Base-by-base conservation (phyloP, 768 basidiomycete species). In the Pleurotus djamor region DNA sequence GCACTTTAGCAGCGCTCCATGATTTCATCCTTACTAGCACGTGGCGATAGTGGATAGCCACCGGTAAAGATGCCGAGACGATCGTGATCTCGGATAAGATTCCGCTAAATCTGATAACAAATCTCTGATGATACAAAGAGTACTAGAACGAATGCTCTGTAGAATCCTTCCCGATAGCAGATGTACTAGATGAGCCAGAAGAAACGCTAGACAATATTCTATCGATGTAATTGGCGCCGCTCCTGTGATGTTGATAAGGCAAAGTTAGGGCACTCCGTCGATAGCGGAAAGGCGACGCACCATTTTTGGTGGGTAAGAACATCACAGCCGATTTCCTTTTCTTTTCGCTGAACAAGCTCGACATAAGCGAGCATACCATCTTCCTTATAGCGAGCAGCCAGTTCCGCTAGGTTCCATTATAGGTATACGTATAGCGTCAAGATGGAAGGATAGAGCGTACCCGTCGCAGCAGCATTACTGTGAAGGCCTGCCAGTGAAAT, bases 321-420 rank as follows among this genome's bases (percentile, higher is more conserved):
- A 69, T 96, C 94, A 60, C 89, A 91, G 36, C 90, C 90, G 52
- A 94, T 83, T 65, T 89, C 92, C 72, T 88, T 91, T 73, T 96
- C 94, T 71, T 91, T 94, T 63, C 85, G 78, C 68, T 96, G 94
- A 52, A 96, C 84, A 16, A 93, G 84, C 60, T 95, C 82, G 49
- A 95, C 93, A 71, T 96, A 96, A 21, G 94, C 94, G 35, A 93
- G 83, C 91, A 96, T 95, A 48, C 94, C 94, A 48, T 96, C 92
- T 28, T 85, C 83, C 76, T 92, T 90, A 80, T 84, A 96, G 17
- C 82, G 81, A 16, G 82, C 76, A 21, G 94, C 86, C 28, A 96
- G 84, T 69, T 96, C 92, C 52, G 88, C 92, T 88, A 65, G 58
- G 60, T 56, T 44, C 44, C 32, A 37, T 28, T 3, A 33, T 58